Conservation (phyloP, 768 basidiomycete genomes). For the Sarcodon sp. region DNA sequence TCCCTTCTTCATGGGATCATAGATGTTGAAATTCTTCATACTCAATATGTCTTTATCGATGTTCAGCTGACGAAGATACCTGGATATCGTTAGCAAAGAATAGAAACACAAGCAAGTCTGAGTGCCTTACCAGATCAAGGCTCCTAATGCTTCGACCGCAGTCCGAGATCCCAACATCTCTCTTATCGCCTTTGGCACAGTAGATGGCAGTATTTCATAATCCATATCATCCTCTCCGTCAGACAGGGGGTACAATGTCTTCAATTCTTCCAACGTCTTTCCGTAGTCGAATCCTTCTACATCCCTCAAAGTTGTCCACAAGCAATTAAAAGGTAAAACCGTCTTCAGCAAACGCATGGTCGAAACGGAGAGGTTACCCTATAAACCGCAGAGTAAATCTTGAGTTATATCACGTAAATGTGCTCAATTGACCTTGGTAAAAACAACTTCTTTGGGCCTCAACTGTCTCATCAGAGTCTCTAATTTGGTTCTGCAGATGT, state of each 20-base stretch:
- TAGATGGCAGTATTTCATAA: conserved; percentile 24
- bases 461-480: conserved; percentile 91
- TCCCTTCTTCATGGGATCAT: conserved; percentile 91
- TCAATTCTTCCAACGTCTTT: conserved; percentile 55
- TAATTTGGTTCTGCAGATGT: conserved; percentile 81
- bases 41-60: conserved; percentile 92
- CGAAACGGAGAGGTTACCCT: conserved; percentile 80
- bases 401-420: background rate
- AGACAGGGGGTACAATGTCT: conserved; percentile 42
- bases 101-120: background rate
- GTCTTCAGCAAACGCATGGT: conserved; percentile 76
- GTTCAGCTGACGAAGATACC: conserved; percentile 86
- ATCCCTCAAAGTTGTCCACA: conserved; percentile 80
- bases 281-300: conserved; percentile 77
- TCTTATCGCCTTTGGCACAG: conserved; percentile 61
- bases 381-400: conserved; percentile 1
- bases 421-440: conserved; percentile 55
- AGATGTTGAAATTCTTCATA: conserved; percentile 96
- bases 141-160: conserved; percentile 80
- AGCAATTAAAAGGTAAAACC: conserved; percentile 65
- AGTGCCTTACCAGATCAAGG: conserved; percentile 69
- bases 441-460: conserved; percentile 83
- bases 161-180: conserved; percentile 49
- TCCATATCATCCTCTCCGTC: conserved; percentile 31
- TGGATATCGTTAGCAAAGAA: conserved; percentile 11